Conservation (phyloP, 2,329 filamentous ascomycete genomes). For the Aureobasidium melanogenum region DNA sequence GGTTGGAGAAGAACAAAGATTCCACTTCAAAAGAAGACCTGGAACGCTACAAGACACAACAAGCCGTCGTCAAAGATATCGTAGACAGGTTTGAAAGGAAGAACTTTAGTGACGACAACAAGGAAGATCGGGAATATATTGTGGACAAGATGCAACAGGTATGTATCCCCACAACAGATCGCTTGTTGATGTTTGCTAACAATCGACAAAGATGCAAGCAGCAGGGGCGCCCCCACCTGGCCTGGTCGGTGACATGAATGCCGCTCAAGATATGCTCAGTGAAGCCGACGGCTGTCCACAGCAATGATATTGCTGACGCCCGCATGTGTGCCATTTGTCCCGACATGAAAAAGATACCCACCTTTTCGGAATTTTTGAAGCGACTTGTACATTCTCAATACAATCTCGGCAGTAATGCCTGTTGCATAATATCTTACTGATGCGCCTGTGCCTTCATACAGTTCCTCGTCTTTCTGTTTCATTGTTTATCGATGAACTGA, state of each 20-base stretch:
- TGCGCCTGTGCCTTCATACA: background rate
- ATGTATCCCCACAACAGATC: slow-evolving; percentile 26
- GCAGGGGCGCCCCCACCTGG: slow-evolving; percentile 84
- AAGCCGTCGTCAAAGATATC: slow-evolving; percentile 72
- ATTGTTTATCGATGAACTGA: no score
- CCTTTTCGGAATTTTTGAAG: background rate
- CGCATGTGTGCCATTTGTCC: background rate
- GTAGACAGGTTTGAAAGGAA: slow-evolving; percentile 78
- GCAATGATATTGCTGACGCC: slow-evolving; percentile 36
- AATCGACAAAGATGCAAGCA: slow-evolving; percentile 77
- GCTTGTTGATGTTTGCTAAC: background rate
- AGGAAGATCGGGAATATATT: slow-evolving; percentile 78
- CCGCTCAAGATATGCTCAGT: slow-evolving; percentile 59
- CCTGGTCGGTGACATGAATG: slow-evolving; percentile 80
- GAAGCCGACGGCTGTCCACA: slow-evolving; percentile 55
- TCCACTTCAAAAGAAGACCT: slow-evolving; percentile 60
- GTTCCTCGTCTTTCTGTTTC: background rate
- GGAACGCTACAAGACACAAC: slow-evolving; percentile 73
- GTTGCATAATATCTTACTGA: background rate
- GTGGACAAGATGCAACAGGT: slow-evolving; percentile 98
- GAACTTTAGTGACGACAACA: slow-evolving; percentile 72
- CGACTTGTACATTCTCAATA: background rate
- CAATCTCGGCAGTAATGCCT: background rate
- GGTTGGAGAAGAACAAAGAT: slow-evolving; percentile 70
- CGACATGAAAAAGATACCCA: slow-evolving; percentile 6